Conservation (phyloP, 768 basidiomycete species). For the Pholiota microspora region DNA sequence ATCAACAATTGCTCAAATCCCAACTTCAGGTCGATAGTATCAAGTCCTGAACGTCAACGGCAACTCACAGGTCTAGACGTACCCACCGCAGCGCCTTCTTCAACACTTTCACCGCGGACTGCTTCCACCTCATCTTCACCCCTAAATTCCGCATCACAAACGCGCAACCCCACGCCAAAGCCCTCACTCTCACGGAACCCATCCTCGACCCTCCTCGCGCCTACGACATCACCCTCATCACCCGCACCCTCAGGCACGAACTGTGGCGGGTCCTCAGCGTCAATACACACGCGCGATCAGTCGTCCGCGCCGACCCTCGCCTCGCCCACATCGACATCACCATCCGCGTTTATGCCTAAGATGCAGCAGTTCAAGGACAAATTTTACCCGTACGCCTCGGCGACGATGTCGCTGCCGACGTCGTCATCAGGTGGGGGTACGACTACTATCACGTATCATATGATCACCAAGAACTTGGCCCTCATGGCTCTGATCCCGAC, state of each 20-base stretch:
- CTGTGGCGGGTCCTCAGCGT: background rate
- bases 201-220: background rate
- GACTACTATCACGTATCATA: conserved; percentile 82
- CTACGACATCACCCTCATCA: background rate
- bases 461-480: conserved; percentile 70
- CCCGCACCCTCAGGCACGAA: background rate
- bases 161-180: background rate
- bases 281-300: background rate
- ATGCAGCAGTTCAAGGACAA: conserved; percentile 30
- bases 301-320: conserved; percentile 3
- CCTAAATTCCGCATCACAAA: background rate
- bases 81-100: conserved; percentile 13
- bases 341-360: conserved; percentile 4
- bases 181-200: background rate
- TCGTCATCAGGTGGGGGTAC: conserved; percentile 16
- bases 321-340: conserved; percentile 5
- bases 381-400: conserved; percentile 65
- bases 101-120: conserved; percentile 9
- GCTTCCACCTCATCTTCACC: background rate
- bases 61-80: conserved; percentile 11
- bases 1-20: background rate
- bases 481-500: conserved; percentile 74
- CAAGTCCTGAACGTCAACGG: conserved; percentile 24
- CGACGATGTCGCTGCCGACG: conserved; percentile 14
- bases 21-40: conserved; percentile 21